phyloP scores from a whole-genome alignment of 176 grass and related monocot genomes.

The Eragrostis nindensis region DNA sequence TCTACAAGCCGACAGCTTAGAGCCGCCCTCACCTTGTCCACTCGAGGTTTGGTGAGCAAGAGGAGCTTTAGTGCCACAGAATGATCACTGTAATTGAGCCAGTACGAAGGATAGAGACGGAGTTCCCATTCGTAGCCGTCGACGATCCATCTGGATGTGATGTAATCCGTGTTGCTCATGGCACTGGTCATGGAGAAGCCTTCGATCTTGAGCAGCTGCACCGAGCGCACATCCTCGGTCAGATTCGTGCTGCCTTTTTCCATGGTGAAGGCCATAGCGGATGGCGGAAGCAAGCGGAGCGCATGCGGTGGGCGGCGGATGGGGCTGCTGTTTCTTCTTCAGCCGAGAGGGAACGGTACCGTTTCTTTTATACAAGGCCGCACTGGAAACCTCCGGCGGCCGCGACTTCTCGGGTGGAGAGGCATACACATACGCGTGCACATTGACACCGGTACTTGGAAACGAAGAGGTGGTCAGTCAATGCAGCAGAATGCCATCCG shows the following conservation, averaged over 20 bases:
- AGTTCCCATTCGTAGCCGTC: conserved; percentile 13
- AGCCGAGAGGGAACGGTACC: no score
- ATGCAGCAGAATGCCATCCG: not conserved
- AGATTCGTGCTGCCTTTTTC: not conserved
- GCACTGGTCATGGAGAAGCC: not conserved
- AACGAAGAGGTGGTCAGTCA: not conserved
- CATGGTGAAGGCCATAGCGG: not conserved
- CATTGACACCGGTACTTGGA: no score
- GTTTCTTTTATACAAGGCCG: no score
- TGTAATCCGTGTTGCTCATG: not conserved
- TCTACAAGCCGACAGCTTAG: not conserved
- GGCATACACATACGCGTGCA: no score
- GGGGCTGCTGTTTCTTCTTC: not conserved
- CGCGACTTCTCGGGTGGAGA: not conserved
- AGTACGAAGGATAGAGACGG: not conserved
- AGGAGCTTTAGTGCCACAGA: not conserved
- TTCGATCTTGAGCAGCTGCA: not conserved
- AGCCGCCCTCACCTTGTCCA: no score
- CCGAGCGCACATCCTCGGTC: not conserved
- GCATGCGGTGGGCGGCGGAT: no score
- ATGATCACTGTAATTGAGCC: no score
- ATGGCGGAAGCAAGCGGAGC: no score
- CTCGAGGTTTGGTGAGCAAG: not conserved
- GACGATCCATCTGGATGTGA: conserved; percentile 6
- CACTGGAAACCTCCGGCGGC: not conserved